Base-by-base conservation (phyloP, 2,329 filamentous ascomycete species). In the Chrysosporium queenslandicum region DNA sequence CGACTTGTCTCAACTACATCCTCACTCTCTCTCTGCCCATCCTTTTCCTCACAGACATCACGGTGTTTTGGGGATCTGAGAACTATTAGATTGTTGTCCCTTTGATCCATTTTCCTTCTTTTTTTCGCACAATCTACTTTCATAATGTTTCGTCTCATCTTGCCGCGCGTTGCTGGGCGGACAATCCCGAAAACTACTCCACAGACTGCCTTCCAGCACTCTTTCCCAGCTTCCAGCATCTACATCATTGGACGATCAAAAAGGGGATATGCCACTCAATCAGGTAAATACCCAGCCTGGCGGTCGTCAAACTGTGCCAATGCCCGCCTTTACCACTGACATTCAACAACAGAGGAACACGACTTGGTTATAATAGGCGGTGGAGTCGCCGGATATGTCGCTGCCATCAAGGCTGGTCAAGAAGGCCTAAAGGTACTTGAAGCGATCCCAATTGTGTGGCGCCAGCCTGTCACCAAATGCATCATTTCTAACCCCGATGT, bases 381-480 rank as follows among this genome's bases (percentile, higher is more conserved):
- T 71, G 92, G 92, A 76, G 92, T 97, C 66, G 92, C 91, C 63
- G 92, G 92, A 68, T 98, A 98, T 75, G 92, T 98, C 65, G 91
- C 92, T 60, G 92, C 92, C 64, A 98, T 98, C 78, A 98, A 97
- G 77, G 92, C 92, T 65, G 92, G 90, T 55, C 92, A 98, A 74
- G 88, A 94, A 70, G 92, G 92, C 65, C 73, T 98, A 70, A 97
- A 96, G 83, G 90, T 94, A 76, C 57, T 34, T 9, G n/a, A n/a
- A n/a, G n/a, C 27, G 5, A 29, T 29, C 9, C 5, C 27, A 18
- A 12, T 16, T 69, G 43, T 46, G 40, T 8, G 8, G 2, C 16
- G 14, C 23, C 29, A 27, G 36, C 21, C n/a, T 34, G 5, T 32
- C 12, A 12, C 20, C 11, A 4, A 12, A 30, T 32, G 11, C 36